A percentile compares a stretch with the other conserved stretches of the same genome.
Evolutionary conservation across 768 basidiomycete species (phyloP).

Genomic region (Strobilomyces confusus): DNA sequence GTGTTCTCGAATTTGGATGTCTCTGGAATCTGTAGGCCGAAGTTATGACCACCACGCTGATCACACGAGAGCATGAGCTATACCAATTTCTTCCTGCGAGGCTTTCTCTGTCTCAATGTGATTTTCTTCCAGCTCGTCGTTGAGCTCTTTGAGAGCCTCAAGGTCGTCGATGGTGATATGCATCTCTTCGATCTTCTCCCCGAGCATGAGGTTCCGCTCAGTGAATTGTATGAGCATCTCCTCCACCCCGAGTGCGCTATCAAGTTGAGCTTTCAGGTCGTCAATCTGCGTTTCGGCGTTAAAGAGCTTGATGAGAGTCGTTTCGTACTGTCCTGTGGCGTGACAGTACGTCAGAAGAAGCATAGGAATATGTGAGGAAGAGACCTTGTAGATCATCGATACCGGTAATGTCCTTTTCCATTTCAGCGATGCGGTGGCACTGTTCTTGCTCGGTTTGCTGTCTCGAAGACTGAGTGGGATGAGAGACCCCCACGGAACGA

Average conservation of each 20-base stretch:
- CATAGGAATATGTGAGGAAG: conserved; percentile 1
- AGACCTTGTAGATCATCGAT: conserved; percentile 79
- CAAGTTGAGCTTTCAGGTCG: conserved; percentile 89
- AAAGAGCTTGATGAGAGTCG: conserved; percentile 70
- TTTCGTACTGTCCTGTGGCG: conserved; percentile 68
- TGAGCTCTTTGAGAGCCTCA: conserved; percentile 92
- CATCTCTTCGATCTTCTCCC: conserved; percentile 99
- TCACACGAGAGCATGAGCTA: conserved; percentile 15
- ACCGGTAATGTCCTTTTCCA: conserved; percentile 82
- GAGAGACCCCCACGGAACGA: background rate
- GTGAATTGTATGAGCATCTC: conserved; percentile 96
- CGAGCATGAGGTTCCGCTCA: conserved; percentile 86
- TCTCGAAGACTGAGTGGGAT: conserved; percentile 66
- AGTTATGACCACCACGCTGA: background rate
- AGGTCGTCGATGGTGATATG: conserved; percentile 93
- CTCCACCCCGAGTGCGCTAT: conserved; percentile 92
- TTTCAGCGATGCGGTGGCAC: conserved; percentile 71
- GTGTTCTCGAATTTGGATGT: conserved; percentile 66
- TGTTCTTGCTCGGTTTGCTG: conserved; percentile 83
- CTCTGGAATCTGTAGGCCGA: conserved; percentile 57
- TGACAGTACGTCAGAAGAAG: conserved; percentile 4
- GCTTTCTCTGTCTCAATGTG: conserved; percentile 92
- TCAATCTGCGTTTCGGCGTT: conserved; percentile 92
- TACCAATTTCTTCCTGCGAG: conserved; percentile 86
- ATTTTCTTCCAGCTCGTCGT: conserved; percentile 96